Evolutionary conservation across 495 filamentous ascomycete species (phyloP).

Genomic region (Pyrenula massariospora): DNA sequence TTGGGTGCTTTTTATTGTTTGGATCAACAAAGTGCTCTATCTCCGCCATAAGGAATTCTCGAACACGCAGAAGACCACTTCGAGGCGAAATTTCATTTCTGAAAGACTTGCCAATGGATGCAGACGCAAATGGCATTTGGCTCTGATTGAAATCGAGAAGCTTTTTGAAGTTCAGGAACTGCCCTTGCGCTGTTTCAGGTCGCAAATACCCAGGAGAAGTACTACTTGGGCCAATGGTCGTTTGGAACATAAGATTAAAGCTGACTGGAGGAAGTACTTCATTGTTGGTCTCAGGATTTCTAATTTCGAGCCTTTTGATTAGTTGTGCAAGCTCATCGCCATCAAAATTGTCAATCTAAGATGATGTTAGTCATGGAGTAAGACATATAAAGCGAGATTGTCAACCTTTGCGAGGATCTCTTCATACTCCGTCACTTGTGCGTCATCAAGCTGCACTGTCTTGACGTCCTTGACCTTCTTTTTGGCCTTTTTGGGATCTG

Average conservation of each 20-base stretch:
- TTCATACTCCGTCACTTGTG: slow-evolving; percentile 58
- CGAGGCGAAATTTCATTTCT: slow-evolving; percentile 71
- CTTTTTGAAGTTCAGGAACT: slow-evolving; percentile 66
- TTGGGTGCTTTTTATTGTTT: slow-evolving; percentile 57
- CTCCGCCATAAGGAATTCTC: slow-evolving; percentile 76
- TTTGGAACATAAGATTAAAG: slow-evolving; percentile 76
- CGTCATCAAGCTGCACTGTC: slow-evolving; percentile 55
- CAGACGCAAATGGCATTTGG: slow-evolving; percentile 65
- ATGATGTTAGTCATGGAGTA: not conserved
- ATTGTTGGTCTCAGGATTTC: slow-evolving; percentile 49
- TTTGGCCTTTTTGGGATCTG: slow-evolving; percentile 47
- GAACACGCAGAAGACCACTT: slow-evolving; percentile 61
- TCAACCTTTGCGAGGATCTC: slow-evolving; percentile 47
- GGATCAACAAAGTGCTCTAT: slow-evolving; percentile 77
- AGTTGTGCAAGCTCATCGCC: slow-evolving; percentile 55
- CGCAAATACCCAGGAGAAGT: slow-evolving; percentile 48
- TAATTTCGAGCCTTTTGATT: slow-evolving; percentile 60
- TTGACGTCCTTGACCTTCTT: slow-evolving; percentile 40
- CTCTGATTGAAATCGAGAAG: slow-evolving; percentile 68
- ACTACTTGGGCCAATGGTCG: slow-evolving; percentile 57
- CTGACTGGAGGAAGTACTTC: slow-evolving; percentile 50
- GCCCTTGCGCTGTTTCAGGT: slow-evolving; percentile 66
- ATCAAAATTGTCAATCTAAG: slow-evolving; percentile 64
- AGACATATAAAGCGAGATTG: no score
- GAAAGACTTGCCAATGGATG: slow-evolving; percentile 68